phyloP scores from a whole-genome alignment of 2,329 filamentous ascomycete species.

The Ceratocystis albifundus region DNA sequence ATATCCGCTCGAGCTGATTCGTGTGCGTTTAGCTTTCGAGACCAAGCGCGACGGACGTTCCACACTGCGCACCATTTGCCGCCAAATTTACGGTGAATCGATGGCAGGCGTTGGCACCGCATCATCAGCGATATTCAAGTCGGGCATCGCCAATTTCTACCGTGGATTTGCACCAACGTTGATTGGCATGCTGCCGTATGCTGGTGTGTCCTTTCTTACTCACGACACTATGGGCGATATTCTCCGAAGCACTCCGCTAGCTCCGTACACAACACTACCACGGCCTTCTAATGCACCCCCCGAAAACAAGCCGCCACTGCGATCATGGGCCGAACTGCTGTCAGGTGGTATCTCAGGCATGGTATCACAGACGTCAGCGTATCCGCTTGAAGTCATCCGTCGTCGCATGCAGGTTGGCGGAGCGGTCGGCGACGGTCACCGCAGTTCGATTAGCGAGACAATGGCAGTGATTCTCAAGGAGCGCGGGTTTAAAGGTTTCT shows the following conservation, averaged over 20 bases:
- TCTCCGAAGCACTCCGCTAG: conserved; percentile 56
- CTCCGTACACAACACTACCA: conserved; percentile 63
- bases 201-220: conserved; percentile 87
- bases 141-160: conserved; percentile 82
- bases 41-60: conserved; percentile 63
- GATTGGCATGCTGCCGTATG: conserved; percentile 92
- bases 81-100: conserved; percentile 74
- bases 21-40: conserved; percentile 89
- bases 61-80: conserved; percentile 64
- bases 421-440: conserved; percentile 78
- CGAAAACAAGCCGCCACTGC: conserved; percentile 56
- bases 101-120: conserved; percentile 30
- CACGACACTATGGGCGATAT: conserved; percentile 84
- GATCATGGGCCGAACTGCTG: conserved; percentile 74
- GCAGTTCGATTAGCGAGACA: conserved; percentile 69
- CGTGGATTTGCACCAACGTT: conserved; percentile 84
- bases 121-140: conserved; percentile 33
- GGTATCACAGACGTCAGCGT: conserved; percentile 82
- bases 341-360: conserved; percentile 79
- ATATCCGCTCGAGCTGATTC: conserved; percentile 85
- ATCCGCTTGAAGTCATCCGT: conserved; percentile 85
- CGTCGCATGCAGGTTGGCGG: conserved; percentile 94
- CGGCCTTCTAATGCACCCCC: conserved; percentile 42
- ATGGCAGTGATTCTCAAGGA: conserved; percentile 62
- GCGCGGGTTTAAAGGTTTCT: conserved; percentile 70